Conservation (phyloP, 106 monocot genomes). For the Apostasia ramifera region DNA sequence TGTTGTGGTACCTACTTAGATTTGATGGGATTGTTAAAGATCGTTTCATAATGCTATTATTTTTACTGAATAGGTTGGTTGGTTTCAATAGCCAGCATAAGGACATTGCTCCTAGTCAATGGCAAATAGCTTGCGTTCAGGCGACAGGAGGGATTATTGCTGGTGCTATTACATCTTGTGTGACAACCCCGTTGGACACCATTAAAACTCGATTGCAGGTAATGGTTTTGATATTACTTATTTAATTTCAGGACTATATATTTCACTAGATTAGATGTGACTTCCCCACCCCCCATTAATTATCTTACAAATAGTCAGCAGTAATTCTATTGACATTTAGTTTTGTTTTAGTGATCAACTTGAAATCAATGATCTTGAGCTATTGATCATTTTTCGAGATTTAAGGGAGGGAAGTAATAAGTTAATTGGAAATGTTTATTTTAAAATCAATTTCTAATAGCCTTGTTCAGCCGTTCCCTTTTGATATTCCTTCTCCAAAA, state of each 20-base stretch:
- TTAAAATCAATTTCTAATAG: too few species aligned
- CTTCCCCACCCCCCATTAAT: neutral
- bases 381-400: too few species aligned
- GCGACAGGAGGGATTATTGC: constrained; percentile 75
- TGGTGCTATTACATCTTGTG: constrained; percentile 79
- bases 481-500: too few species aligned
- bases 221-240: neutral
- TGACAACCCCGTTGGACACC: constrained; percentile 89
- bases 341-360: too few species aligned
- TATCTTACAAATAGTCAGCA: neutral
- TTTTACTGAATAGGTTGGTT: constrained; percentile 33
- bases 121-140: constrained; percentile 56
- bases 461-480: too few species aligned
- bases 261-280: neutral
- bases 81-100: constrained; percentile 33
- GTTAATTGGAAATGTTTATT: too few species aligned
- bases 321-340: too few species aligned
- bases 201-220: constrained; percentile 96
- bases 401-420: too few species aligned
- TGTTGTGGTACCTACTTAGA: too few species aligned
- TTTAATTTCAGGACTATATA: neutral
- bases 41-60: constrained; percentile 15
- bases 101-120: constrained; percentile 34
- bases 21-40: too few species aligned
- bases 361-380: too few species aligned